A percentile compares a stretch with the other conserved stretches of the same genome.
Conservation (phyloP, 139 green algal genomes). For the Picochlorum sp. region DNA sequence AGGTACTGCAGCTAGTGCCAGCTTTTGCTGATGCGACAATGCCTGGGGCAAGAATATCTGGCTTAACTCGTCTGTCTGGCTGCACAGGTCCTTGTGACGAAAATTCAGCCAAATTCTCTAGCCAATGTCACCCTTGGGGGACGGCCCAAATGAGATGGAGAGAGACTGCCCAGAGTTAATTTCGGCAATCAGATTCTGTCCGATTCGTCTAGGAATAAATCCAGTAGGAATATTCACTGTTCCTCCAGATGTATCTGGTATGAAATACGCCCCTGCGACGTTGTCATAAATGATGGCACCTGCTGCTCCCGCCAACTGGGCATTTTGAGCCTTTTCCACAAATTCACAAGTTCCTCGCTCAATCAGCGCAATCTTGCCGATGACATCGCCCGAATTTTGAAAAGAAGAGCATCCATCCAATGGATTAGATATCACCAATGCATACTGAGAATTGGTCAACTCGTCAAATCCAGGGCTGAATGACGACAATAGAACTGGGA, state of each 20-base stretch:
- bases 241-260: neutral
- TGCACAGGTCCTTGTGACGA: conserved; percentile 20
- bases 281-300: conserved; percentile 68
- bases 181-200: conserved; percentile 18
- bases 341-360: conserved; percentile 60
- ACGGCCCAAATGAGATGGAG: conserved; percentile 16
- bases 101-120: conserved; percentile 33
- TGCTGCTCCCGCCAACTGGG: conserved; percentile 46
- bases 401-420: conserved; percentile 30
- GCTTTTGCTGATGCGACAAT: conserved; percentile 34
- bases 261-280: conserved; percentile 22
- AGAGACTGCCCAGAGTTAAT: conserved; percentile 5
- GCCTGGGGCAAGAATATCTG: conserved; percentile 74
- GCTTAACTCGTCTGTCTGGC: conserved; percentile 73
- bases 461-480: conserved; percentile 15
- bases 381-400: conserved; percentile 15
- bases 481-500: conserved; percentile 20
- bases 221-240: conserved; percentile 32
- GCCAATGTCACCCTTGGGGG: neutral
- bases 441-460: conserved; percentile 5
- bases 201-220: conserved; percentile 18
- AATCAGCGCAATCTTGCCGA: conserved; percentile 47
- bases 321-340: conserved; percentile 46
- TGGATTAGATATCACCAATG: conserved; percentile 18
- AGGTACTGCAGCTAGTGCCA: neutral